Evolutionary conservation across 805 yeast species (phyloP).

Genomic region (Candida endomychidarum): DNA sequence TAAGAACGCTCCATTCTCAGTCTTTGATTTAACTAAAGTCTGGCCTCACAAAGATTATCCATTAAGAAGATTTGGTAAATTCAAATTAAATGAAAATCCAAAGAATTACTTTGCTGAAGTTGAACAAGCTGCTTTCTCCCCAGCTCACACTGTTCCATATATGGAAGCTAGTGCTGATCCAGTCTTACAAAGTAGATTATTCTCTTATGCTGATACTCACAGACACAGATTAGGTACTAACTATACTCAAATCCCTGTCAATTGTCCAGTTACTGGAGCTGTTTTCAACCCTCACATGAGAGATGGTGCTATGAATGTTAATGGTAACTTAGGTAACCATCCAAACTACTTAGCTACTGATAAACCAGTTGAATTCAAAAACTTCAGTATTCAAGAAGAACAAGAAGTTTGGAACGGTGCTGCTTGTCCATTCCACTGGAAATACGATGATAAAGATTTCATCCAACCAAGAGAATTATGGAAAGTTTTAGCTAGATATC

Average conservation of each 20-base stretch:
- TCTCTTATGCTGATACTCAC: slow-evolving; percentile 76
- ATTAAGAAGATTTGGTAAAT: slow-evolving; percentile 78
- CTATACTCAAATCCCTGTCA: slow-evolving; percentile 84
- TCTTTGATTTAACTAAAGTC: slow-evolving; percentile 86
- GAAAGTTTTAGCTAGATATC: slow-evolving; percentile 71
- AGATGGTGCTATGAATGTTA: slow-evolving; percentile 72
- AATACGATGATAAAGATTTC: slow-evolving; percentile 62
- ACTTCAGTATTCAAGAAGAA: slow-evolving; percentile 53
- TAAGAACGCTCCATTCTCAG: slow-evolving; percentile 70
- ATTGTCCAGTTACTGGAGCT: slow-evolving; percentile 62
- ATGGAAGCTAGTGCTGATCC: slow-evolving; percentile 78
- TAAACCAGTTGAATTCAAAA: slow-evolving; percentile 48
- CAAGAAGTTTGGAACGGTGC: slow-evolving; percentile 84
- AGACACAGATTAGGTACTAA: slow-evolving; percentile 74
- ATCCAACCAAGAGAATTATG: slow-evolving; percentile 76
- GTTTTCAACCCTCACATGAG: slow-evolving; percentile 66
- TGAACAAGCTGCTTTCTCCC: slow-evolving; percentile 65
- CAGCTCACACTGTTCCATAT: slow-evolving; percentile 71
- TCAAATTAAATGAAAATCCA: slow-evolving; percentile 80
- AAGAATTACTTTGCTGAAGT: slow-evolving; percentile 79
- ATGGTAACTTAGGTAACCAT: slow-evolving; percentile 67
- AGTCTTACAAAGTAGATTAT: slow-evolving; percentile 72
- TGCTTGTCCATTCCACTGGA: slow-evolving; percentile 87
- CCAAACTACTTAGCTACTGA: slow-evolving; percentile 72
- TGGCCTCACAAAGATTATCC: slow-evolving; percentile 92